A percentile compares a stretch with the other conserved stretches of the same genome.
phyloP scores from a whole-genome alignment of 805 yeast species.

The Teunomyces kruisii region DNA sequence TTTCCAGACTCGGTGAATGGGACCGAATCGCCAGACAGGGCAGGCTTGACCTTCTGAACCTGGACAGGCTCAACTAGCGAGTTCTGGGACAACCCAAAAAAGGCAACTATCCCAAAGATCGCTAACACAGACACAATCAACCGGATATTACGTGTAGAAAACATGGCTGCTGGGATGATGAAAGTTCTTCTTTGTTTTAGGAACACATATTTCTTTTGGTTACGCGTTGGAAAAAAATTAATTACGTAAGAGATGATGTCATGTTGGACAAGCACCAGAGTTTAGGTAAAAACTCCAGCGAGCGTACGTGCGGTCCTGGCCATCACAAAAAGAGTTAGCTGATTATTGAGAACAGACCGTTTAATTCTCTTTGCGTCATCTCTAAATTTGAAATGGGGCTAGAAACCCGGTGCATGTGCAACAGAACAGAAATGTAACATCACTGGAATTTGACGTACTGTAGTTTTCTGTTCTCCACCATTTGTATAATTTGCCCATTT shows the following conservation, averaged over 20 bases:
- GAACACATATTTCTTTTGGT: neutral
- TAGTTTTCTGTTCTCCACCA: too few species aligned
- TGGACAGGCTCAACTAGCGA: slow-evolving; percentile 33
- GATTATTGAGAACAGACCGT: too few species aligned
- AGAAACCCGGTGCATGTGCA: too few species aligned
- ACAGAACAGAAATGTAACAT: too few species aligned
- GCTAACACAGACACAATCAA: slow-evolving; percentile 51
- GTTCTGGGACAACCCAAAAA: slow-evolving; percentile 47
- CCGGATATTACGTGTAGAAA: slow-evolving; percentile 51
- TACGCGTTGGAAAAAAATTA: neutral
- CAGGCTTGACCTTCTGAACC: slow-evolving; percentile 30
- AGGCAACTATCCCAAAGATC: slow-evolving; percentile 48
- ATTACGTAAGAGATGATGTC: neutral
- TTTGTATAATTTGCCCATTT: too few species aligned
- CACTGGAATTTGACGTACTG: too few species aligned
- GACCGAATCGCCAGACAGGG: slow-evolving; percentile 21
- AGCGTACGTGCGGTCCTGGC: too few species aligned
- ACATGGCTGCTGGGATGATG: slow-evolving; percentile 15
- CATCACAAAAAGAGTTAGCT: too few species aligned
- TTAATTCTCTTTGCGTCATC: too few species aligned
- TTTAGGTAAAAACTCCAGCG: too few species aligned
- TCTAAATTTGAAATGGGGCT: too few species aligned
- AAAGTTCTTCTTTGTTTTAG: neutral
- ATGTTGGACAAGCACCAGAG: too few species aligned
- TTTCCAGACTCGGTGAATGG: slow-evolving; percentile 15